Percentiles rank a stretch among this genome's conserved stretches.
Evolutionary conservation across 2,329 filamentous ascomycete genomes (phyloP).

Genomic region (Periconia macrospinosa): DNA sequence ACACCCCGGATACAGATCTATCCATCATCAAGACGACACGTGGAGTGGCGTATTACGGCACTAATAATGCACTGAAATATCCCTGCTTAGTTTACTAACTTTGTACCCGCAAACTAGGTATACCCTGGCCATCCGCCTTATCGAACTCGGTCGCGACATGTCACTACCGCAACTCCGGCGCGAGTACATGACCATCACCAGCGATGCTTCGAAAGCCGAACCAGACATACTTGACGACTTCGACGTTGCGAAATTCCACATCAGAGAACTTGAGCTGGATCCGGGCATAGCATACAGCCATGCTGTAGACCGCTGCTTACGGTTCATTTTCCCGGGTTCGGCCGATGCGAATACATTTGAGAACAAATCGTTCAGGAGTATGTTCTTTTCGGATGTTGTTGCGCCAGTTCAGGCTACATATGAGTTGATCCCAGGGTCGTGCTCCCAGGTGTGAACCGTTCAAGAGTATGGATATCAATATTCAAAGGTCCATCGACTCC

Average conservation of each 20-base stretch:
- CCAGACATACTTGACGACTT: constrained; percentile 4
- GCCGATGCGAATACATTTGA: constrained; percentile 5
- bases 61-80: no score
- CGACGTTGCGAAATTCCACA: constrained; percentile 5
- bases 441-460: no score
- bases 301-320: constrained; percentile 5
- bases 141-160: constrained; percentile 9
- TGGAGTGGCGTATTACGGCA: no score
- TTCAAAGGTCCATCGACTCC: no score
- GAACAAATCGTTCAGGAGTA: background rate
- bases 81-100: no score
- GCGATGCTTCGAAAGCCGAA: background rate
- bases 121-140: constrained; percentile 10
- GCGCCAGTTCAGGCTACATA: constrained; percentile 8
- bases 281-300: constrained; percentile 1
- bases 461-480: no score
- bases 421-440: background rate
- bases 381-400: constrained; percentile 5
- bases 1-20: no score
- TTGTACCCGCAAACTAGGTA: background rate
- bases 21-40: no score
- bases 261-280: constrained; percentile 1
- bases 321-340: constrained; percentile 6
- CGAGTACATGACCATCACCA: background rate
- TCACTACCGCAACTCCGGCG: constrained; percentile 3